Base-by-base conservation (phyloP, 331 rosid genomes). In the Quercus tomentella region DNA sequence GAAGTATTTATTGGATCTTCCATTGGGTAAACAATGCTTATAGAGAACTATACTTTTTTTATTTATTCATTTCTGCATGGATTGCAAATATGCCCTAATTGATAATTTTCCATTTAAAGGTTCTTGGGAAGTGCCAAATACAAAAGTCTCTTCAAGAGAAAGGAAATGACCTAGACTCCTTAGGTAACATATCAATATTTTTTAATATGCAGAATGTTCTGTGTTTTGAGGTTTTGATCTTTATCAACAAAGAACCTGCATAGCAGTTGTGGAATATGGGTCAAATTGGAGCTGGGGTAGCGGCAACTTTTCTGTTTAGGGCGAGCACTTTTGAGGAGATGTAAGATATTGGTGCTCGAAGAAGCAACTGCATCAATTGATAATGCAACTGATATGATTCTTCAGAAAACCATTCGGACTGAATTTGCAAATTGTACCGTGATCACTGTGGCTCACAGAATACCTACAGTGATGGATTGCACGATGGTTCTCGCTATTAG, bases 241-340 rank as follows among this genome's bases (percentile, higher is more conserved):
- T 33, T 70, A 73, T 12, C 15, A 30, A 71, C 18, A 26, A 12
- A 6, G 16, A 58, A 60, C 54, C 31, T 77, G 65, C 81, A 56
- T 1, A 68, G 4, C 79, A 89, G 93, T 91, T 82, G 87, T 85
- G 84, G 94, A 86, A 70, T 93, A 89, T 75, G 97, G 97, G 41
- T 89, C 97, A 71, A 92, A 95, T 65, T 92, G 96, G 98, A 95
- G 97, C 83, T 91, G 89, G 97, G 98, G 20, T 97, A 95, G 69
- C 78, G 97, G 1, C 97, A 95, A 37, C 55, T 91, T 79, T 94
- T 91, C 76, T 94, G 97, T 76, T 74, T 92, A 83, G 98, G 97
- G 16, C 92, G 96, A 11, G 96, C 92, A 1, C 86, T 95, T 63
- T 72, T 95, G 78, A 84, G 97, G 84, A 86, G 86, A 86, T 89